Evolutionary conservation across 2,329 filamentous ascomycete species (phyloP).

Genomic region (Colletotrichum lindemuthianum): DNA sequence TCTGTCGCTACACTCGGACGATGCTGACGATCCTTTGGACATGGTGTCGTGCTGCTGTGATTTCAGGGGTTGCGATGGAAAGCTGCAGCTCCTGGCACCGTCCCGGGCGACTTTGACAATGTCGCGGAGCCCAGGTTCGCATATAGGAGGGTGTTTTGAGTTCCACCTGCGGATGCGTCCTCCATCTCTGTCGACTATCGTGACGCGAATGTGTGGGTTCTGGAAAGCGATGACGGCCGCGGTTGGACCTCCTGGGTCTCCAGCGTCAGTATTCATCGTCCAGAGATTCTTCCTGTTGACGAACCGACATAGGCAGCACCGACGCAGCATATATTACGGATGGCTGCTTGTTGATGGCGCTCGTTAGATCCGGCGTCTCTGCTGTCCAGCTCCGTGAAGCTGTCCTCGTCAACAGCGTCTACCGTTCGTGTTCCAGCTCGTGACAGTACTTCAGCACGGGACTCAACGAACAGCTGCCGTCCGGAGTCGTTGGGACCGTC

Average conservation of each 20-base stretch:
- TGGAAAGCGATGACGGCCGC: conserved; percentile 79
- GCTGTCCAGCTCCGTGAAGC: conserved; percentile 12
- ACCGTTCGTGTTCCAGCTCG: conserved; percentile 14
- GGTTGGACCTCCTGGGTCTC: conserved; percentile 72
- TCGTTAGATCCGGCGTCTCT: not conserved
- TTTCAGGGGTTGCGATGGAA: conserved; percentile 49
- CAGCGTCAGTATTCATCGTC: not conserved
- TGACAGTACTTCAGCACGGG: conserved; percentile 48
- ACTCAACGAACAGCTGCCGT: conserved; percentile 54
- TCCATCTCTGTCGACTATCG: conserved; percentile 77
- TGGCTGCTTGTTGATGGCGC: conserved; percentile 14
- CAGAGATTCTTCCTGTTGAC: conserved; percentile 42
- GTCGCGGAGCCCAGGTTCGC: conserved; percentile 76
- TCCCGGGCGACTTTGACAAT: conserved; percentile 73
- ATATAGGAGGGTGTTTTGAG: conserved; percentile 76
- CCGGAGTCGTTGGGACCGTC: conserved; percentile 56
- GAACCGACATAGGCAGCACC: conserved; percentile 80
- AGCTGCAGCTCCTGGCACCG: conserved; percentile 56
- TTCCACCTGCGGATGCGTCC: conserved; percentile 77
- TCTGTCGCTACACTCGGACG: conserved; percentile 46
- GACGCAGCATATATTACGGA: conserved; percentile 76
- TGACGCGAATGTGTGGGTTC: conserved; percentile 76
- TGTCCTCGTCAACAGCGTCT: conserved; percentile 33
- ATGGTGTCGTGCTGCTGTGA: conserved; percentile 39
- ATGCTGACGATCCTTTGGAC: conserved; percentile 43